Evolutionary conservation across 805 yeast species (phyloP).

Genomic region (Yamadazyma sp.): DNA sequence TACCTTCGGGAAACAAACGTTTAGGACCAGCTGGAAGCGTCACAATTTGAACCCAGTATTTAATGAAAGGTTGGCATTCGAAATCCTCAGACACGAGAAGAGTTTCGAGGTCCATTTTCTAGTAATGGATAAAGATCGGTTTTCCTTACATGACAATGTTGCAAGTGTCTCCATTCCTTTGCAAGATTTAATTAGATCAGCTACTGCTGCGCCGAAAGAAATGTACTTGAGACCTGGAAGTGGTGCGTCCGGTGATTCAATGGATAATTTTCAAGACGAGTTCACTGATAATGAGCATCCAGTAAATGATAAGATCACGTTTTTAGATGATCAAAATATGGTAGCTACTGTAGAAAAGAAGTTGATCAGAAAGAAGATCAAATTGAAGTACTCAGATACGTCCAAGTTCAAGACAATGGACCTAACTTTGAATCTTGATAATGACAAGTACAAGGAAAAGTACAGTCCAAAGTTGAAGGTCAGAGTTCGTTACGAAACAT

Average conservation of each 20-base stretch:
- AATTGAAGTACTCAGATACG: conserved; percentile 36
- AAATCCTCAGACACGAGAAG: conserved; percentile 64
- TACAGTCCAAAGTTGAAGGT: conserved; percentile 57
- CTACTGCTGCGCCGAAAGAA: conserved; percentile 23
- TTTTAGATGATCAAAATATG: conserved; percentile 29
- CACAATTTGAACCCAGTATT: conserved; percentile 83
- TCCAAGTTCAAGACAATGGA: conserved; percentile 44
- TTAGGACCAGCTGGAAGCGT: conserved; percentile 77
- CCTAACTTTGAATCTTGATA: conserved; percentile 31
- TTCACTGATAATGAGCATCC: conserved; percentile 14
- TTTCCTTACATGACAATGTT: conserved; percentile 81
- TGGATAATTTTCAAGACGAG: conserved; percentile 8
- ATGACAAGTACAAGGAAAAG: conserved; percentile 32
- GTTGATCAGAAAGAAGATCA: conserved; percentile 18
- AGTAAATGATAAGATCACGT: conserved; percentile 14
- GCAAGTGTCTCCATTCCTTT: conserved; percentile 64
- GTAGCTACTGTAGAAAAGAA: conserved; percentile 24
- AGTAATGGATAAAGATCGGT: conserved; percentile 79
- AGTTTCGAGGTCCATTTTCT: conserved; percentile 67
- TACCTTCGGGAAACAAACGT: conserved; percentile 85
- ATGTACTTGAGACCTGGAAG: conserved; percentile 10
- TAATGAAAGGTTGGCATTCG: conserved; percentile 79
- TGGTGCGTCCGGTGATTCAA: conserved; percentile 8
- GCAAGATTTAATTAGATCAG: conserved; percentile 43
- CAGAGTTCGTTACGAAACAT: conserved; percentile 65